Conservation (phyloP, 768 basidiomycete species). For the Mycena rebaudengoi region DNA sequence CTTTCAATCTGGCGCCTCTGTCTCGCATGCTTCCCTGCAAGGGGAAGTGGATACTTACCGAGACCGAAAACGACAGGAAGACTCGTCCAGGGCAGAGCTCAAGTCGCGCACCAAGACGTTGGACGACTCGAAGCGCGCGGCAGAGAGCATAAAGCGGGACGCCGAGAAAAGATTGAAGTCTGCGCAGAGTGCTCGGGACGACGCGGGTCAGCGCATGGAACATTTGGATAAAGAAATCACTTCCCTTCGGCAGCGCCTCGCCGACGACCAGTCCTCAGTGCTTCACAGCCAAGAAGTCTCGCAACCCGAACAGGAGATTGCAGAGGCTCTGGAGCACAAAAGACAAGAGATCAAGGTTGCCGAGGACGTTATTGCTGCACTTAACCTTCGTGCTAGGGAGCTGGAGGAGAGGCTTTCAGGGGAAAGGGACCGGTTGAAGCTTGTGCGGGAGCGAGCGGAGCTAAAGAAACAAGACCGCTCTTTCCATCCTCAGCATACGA, state of each 20-base stretch:
- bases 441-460: slow-evolving; percentile 67
- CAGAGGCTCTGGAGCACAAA: slow-evolving; percentile 61
- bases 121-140: slow-evolving; percentile 86
- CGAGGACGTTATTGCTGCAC: slow-evolving; percentile 71
- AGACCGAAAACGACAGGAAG: slow-evolving; percentile 83
- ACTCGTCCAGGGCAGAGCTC: slow-evolving; percentile 76
- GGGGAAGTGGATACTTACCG: slow-evolving; percentile 77
- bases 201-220: slow-evolving; percentile 63
- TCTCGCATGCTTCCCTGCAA: slow-evolving; percentile 73
- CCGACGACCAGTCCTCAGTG: slow-evolving; percentile 63
- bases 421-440: slow-evolving; percentile 66
- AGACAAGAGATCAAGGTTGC: slow-evolving; percentile 67
- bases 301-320: slow-evolving; percentile 62
- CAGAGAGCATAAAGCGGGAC: slow-evolving; percentile 82
- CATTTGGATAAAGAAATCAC: slow-evolving; percentile 70
- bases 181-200: slow-evolving; percentile 71
- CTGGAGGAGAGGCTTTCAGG: slow-evolving; percentile 75
- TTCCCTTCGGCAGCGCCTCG: slow-evolving; percentile 60
- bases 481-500: slow-evolving; percentile 40
- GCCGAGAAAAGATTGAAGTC: slow-evolving; percentile 88
- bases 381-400: slow-evolving; percentile 73
- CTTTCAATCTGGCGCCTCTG: slow-evolving; percentile 60
- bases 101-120: slow-evolving; percentile 85
- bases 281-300: slow-evolving; percentile 53
- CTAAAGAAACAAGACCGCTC: slow-evolving; percentile 52